phyloP scores from a whole-genome alignment of 2,329 filamentous ascomycete species.

The Colletotrichum endophyticum region DNA sequence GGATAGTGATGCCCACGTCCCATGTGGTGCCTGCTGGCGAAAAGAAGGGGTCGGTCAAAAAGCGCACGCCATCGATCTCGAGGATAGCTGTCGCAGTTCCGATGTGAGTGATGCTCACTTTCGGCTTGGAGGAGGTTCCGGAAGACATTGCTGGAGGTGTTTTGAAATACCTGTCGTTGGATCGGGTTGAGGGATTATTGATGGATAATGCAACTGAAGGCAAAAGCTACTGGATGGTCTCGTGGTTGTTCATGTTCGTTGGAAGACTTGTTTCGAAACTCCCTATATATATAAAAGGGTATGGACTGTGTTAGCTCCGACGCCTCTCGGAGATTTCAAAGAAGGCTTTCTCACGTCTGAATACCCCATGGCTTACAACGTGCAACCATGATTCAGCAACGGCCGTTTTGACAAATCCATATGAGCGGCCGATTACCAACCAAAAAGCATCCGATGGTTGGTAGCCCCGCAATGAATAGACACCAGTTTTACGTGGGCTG shows the following conservation, averaged over 20 bases:
- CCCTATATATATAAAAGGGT: not conserved
- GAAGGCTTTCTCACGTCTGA: not conserved
- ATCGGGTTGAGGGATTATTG: fast-evolving
- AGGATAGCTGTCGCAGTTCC: constrained; percentile 54
- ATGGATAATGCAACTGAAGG: fast-evolving
- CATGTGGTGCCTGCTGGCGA: constrained; percentile 32
- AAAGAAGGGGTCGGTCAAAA: constrained; percentile 53
- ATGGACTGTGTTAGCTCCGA: fast-evolving
- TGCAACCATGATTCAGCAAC: not conserved
- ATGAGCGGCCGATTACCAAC: not conserved
- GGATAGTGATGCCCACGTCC: constrained; percentile 18
- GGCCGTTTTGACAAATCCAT: not conserved
- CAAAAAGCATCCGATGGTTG: not conserved
- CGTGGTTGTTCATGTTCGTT: not conserved
- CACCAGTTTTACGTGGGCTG: not conserved
- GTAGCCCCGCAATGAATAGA: not conserved
- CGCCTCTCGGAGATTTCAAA: not conserved
- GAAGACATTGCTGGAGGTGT: not conserved
- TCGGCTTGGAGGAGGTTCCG: not conserved
- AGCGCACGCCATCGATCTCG: constrained; percentile 42
- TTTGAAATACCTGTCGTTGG: not conserved
- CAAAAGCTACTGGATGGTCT: not conserved
- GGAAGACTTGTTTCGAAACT: not conserved
- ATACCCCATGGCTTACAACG: fast-evolving
- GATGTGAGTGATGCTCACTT: constrained; percentile 43